Percentiles rank a stretch among this genome's conserved stretches.
Evolutionary conservation across 1,284 basidiomycete genomes (phyloP).

Genomic region (Psilocybe mexicana): DNA sequence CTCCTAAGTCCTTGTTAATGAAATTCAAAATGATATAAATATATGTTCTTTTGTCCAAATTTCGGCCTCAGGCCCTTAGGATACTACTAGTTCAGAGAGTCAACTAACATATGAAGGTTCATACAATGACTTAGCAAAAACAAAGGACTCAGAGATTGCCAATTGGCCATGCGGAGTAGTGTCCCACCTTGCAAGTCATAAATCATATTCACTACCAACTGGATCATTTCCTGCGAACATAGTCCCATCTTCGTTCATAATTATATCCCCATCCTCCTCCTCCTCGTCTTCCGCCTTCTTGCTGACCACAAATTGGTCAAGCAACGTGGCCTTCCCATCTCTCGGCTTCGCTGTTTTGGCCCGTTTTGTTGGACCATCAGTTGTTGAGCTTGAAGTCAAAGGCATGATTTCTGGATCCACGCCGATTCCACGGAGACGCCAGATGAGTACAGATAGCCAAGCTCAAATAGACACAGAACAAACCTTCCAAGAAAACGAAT

Average conservation of each 20-base stretch:
- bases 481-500: slow-evolving; percentile 71
- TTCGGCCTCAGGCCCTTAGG: too few species aligned
- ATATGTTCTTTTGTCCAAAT: too few species aligned
- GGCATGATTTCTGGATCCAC: slow-evolving; percentile 60
- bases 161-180: background rate
- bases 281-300: slow-evolving; percentile 23
- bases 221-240: slow-evolving; percentile 32
- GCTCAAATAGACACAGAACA: background rate
- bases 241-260: slow-evolving; percentile 43
- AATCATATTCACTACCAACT: slow-evolving; percentile 17
- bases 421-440: background rate
- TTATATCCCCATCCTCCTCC: slow-evolving; percentile 28
- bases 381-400: slow-evolving; percentile 35
- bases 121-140: background rate
- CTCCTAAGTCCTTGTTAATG: too few species aligned
- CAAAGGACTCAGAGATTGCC: too few species aligned
- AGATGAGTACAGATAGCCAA: background rate
- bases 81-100: too few species aligned
- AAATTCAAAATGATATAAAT: too few species aligned
- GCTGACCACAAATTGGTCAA: slow-evolving; percentile 45
- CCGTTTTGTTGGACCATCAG: slow-evolving; percentile 42
- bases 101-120: too few species aligned
- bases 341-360: slow-evolving; percentile 35
- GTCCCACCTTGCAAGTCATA: slow-evolving; percentile 8
- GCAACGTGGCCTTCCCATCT: slow-evolving; percentile 33